Evolutionary conservation across 345 rosid species (phyloP).

Genomic region (Iberis pinnata): DNA sequence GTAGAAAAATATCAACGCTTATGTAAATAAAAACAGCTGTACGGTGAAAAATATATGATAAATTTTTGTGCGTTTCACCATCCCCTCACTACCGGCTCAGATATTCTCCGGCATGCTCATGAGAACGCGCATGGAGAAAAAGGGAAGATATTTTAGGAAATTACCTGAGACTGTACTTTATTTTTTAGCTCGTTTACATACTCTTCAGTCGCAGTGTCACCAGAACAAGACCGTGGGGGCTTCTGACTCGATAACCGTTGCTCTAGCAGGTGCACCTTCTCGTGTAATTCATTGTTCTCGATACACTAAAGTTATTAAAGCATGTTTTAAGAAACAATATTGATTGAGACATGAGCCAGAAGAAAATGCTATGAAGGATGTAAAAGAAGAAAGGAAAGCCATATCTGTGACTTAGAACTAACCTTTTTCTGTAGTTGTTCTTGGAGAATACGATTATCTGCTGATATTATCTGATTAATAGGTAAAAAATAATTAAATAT

Average conservation of each 20-base stretch:
- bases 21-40: neutral
- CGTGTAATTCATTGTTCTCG: slow-evolving; percentile 75
- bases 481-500: slow-evolving; percentile 25
- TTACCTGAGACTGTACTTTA: slow-evolving; percentile 80
- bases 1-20: slow-evolving; percentile 15
- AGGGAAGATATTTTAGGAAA: slow-evolving; percentile 5
- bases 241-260: slow-evolving; percentile 46
- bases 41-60: no score
- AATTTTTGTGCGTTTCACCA: no score
- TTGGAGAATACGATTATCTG: slow-evolving; percentile 95
- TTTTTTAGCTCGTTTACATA: slow-evolving; percentile 56
- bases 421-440: slow-evolving; percentile 96
- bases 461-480: slow-evolving; percentile 74
- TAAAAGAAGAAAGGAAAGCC: neutral
- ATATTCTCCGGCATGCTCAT: neutral
- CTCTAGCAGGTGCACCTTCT: slow-evolving; percentile 66
- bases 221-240: slow-evolving; percentile 36
- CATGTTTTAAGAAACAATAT: neutral
- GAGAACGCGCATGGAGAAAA: no score
- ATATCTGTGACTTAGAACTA: slow-evolving; percentile 3
- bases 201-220: slow-evolving; percentile 39
- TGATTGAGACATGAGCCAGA: slow-evolving; percentile 12
- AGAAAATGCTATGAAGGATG: neutral
- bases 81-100: no score
- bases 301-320: slow-evolving; percentile 49